Percentiles rank a stretch among this genome's conserved stretches.
Conservation (phyloP, 441 rosid genomes). For the Syzygium malaccense region DNA sequence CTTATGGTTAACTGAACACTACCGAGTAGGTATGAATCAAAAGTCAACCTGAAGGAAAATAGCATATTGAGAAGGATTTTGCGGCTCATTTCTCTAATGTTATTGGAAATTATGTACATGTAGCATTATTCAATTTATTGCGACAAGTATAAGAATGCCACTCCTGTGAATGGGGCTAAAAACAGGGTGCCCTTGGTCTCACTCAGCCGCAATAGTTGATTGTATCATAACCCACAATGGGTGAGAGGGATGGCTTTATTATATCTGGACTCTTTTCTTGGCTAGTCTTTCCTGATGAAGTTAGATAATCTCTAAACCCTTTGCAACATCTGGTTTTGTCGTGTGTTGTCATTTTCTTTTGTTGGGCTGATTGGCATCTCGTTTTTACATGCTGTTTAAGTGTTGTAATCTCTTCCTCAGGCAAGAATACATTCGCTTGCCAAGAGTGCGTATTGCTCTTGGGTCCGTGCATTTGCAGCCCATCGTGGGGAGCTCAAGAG, state of each 20-base stretch:
- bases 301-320: neutral
- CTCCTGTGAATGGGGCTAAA: neutral
- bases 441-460: constrained; percentile 82
- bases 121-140: neutral
- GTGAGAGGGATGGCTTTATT: neutral
- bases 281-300: neutral
- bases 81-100: neutral
- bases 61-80: neutral
- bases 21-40: neutral
- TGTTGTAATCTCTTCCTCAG: constrained; percentile 23
- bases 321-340: neutral
- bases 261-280: neutral
- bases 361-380: neutral
- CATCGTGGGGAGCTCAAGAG: constrained; percentile 87
- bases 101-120: neutral
- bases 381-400: neutral
- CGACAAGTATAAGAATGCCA: neutral
- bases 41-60: neutral
- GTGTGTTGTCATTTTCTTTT: neutral
- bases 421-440: constrained; percentile 58
- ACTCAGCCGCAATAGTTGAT: neutral
- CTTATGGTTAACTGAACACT: neutral
- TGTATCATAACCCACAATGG: neutral
- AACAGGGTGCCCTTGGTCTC: neutral
- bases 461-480: constrained; percentile 91